A percentile compares a stretch with the other conserved stretches of the same genome.
Evolutionary conservation across 257 asterid species (phyloP).

Genomic region (Ballota nigra): DNA sequence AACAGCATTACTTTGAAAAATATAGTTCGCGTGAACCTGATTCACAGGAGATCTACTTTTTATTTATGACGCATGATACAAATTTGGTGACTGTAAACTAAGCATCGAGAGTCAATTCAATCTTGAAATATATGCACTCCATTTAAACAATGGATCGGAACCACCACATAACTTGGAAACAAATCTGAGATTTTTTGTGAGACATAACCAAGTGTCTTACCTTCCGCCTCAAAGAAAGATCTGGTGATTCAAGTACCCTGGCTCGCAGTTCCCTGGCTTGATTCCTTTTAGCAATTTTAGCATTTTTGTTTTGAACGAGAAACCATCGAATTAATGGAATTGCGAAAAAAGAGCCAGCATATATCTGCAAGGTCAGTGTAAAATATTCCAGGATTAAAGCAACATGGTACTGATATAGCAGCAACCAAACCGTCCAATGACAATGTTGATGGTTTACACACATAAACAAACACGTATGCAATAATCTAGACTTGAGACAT

Average conservation of each 20-base stretch:
- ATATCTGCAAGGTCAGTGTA: slow-evolving; percentile 54
- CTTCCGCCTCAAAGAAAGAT: slow-evolving; percentile 74
- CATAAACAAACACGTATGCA: too few relatives aligned
- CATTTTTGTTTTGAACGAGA: slow-evolving; percentile 57
- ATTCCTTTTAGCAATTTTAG: slow-evolving; percentile 65
- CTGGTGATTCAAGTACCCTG: slow-evolving; percentile 74
- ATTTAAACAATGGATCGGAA: neutral
- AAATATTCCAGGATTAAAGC: slow-evolving; percentile 1
- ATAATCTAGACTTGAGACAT: too few relatives aligned
- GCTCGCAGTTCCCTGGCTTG: slow-evolving; percentile 62
- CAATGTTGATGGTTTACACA: too few relatives aligned
- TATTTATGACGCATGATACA: neutral
- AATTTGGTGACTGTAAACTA: neutral
- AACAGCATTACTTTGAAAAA: neutral
- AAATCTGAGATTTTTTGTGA: neutral
- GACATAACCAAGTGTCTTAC: slow-evolving; percentile 34
- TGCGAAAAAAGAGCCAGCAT: slow-evolving; percentile 94
- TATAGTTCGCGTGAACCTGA: neutral
- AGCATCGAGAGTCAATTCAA: neutral
- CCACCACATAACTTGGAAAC: neutral
- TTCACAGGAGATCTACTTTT: neutral
- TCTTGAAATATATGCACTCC: neutral
- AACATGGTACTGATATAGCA: slow-evolving; percentile 1
- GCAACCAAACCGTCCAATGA: neutral
- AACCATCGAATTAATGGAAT: slow-evolving; percentile 88